These are phyloP conservation scores for Dothiorella sarmentorum DNA, from an alignment of 2,329 filamentous ascomycete genomes.

Conservation along the genomic window DNA sequence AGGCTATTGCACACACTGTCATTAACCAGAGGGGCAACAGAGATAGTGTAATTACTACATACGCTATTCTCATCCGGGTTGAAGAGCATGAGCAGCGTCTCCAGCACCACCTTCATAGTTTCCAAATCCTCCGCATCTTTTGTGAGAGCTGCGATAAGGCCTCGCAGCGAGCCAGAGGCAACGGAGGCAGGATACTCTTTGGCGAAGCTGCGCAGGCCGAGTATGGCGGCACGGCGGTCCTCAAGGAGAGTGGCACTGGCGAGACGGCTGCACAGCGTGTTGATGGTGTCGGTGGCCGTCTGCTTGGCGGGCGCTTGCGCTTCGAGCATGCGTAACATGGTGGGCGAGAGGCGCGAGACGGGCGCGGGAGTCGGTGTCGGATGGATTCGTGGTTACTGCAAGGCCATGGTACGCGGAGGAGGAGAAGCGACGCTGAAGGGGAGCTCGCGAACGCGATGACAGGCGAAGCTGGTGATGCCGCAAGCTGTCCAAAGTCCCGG, in stretches of 20 bases:
- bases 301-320: conserved; percentile 86
- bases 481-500: conserved; percentile 13
- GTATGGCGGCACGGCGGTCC: conserved; percentile 87
- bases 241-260: conserved; percentile 88
- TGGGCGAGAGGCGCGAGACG: not conserved
- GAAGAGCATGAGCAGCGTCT: conserved; percentile 94
- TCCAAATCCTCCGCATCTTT: conserved; percentile 94
- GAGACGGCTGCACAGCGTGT: conserved; percentile 80
- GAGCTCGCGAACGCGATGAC: not conserved
- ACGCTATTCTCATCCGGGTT: conserved; percentile 62
- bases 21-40: not conserved
- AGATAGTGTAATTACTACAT: conserved; percentile 28
- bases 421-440: not conserved
- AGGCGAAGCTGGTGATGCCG: conserved; percentile 9
- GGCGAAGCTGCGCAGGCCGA: conserved; percentile 90
- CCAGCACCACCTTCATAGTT: conserved; percentile 89
- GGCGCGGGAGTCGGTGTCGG: not conserved
- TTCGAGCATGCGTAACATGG: conserved; percentile 51
- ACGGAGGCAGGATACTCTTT: conserved; percentile 96
- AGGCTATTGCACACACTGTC: conserved; percentile 52
- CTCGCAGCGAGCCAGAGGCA: conserved; percentile 84
- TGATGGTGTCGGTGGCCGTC: conserved; percentile 92
- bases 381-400: not conserved
- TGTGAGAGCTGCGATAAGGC: conserved; percentile 77
- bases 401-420: not conserved